Evolutionary conservation across 208 protist species (phyloP), one percentile per base, ranked within the genome.

Genomic region (Crithidia bombi): DNA sequence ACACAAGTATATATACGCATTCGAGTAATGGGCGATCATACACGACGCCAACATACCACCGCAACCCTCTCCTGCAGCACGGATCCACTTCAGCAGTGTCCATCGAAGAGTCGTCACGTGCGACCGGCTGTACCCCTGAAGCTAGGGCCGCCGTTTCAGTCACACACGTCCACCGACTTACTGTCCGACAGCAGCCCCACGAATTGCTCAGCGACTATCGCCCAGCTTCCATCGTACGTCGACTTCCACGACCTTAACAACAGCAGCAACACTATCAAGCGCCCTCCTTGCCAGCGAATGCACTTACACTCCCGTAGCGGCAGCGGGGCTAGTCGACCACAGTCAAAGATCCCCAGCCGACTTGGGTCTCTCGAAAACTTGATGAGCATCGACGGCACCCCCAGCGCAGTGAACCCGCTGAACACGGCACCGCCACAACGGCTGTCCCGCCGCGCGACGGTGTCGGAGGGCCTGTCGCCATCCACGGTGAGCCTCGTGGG

Each of bases 341-440:
- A 36, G 44, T 2, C 32, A 1, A 65, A n/a, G 14, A 3, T 61
- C 6, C 51, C 49, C 0, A 50, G 57, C 23, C 61, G 30, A 19
- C 69, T 47, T 35, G 23, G 52, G 10, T 63, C 61, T 6, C 10
- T 47, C 17, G 61, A 33, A 11, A 54, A 50, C 33, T 23, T 63
- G 25, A 14, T 4, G 23, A 21, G 17, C 19, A 2, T 38, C 17
- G 51, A 52, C 17, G 43, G 26, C 15, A 25, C 5, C 2, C 38
- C 57, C 3, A 35, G 41, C 15, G 4, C 57, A 6, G 14, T 26
- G 14, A 32, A 44, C 26, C 41, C 38, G 33, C 10, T 49, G 35
- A 57, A 33, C 52, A 49, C 61, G 14, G 33, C 32, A 0, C 69
- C 58, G 11, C 69, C 69, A 47, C 12, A 33, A 25, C 69, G 43